A percentile compares a stretch with the other conserved stretches of the same genome.
Conservation (phyloP, 176 grass and related monocot genomes). For the Triticum aestivum region IWGSC_CS_RefSeq_v2.1 NC_057799.1:167826700-167827199, state of each 20-base stretch:
- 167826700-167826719: conserved; percentile 83
- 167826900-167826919: background rate
- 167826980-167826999: background rate
- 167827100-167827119: background rate
- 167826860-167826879: background rate
- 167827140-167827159: conserved; percentile 5
- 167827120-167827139: background rate
- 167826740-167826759: conserved; percentile 50
- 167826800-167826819: background rate
- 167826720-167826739: conserved; percentile 58
- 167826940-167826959: background rate
- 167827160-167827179: background rate
- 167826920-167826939: background rate
- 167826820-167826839: background rate
- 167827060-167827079: background rate
- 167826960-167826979: background rate
- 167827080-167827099: background rate
- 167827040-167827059: background rate
- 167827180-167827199: conserved; percentile 23
- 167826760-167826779: background rate
- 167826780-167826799: background rate
- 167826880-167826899: conserved; percentile 5
- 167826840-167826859: background rate
- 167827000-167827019: background rate
- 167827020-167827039: background rate